Percentiles rank a stretch among this genome's conserved stretches.
phyloP scores from a whole-genome alignment of 192 early-diverging fungal genomes.

The Rhizophagus prolifer region DNA sequence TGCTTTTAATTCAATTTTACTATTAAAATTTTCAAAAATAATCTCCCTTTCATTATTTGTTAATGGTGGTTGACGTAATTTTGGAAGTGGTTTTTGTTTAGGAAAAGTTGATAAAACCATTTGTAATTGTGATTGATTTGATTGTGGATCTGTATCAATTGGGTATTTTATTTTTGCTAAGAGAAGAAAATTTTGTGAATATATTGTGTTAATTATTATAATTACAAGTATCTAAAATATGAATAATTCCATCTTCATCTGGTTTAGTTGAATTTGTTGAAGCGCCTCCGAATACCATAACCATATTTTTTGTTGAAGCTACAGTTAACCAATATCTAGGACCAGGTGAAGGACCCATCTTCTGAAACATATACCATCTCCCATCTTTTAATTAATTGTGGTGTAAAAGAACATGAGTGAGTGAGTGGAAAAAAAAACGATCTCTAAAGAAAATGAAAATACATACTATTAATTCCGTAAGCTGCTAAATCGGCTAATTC shows the following conservation, averaged over 20 bases:
- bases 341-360: slow-evolving; percentile 44
- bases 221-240: slow-evolving; percentile 54
- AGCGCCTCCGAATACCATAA: slow-evolving; percentile 57
- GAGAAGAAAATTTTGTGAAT: background rate
- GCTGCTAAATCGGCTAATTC: slow-evolving; percentile 52
- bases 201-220: background rate
- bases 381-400: slow-evolving; percentile 32
- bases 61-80: background rate
- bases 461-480: slow-evolving; percentile 51
- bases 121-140: background rate
- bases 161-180: background rate
- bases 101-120: background rate
- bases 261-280: slow-evolving; percentile 38
- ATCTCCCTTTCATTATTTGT: background rate
- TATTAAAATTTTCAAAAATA: background rate
- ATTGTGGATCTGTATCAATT: background rate
- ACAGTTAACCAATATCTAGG: slow-evolving; percentile 47
- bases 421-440: background rate
- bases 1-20: background rate
- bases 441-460: background rate
- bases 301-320: slow-evolving; percentile 43
- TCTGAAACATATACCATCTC: slow-evolving; percentile 53
- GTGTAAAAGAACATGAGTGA: background rate
- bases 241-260: slow-evolving; percentile 45
- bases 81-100: background rate